A percentile compares a stretch with the other conserved stretches of the same genome.
Conservation (phyloP, 768 basidiomycete species). For the Lentinus tigrinus region DNA sequence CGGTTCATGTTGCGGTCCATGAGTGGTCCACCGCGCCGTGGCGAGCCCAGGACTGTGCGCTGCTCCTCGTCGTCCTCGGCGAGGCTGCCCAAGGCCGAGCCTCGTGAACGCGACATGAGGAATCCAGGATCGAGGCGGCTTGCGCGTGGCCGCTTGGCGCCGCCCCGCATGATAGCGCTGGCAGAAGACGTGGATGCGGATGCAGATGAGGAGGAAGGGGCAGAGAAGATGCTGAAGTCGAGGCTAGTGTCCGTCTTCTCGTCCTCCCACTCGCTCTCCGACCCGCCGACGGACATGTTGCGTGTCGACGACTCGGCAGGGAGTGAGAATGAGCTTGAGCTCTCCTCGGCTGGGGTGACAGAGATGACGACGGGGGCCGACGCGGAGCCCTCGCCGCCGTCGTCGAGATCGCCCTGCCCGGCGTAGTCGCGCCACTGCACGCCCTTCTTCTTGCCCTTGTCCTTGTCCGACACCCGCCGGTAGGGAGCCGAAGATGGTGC, state of each 20-base stretch:
- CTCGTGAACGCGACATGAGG: conserved; percentile 50
- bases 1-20: conserved; percentile 70
- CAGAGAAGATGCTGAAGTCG: conserved; percentile 49
- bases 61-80: conserved; percentile 69
- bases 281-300: conserved; percentile 37
- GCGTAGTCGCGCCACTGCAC: conserved; percentile 89
- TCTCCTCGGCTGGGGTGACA: conserved; percentile 16
- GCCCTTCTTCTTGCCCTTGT: conserved; percentile 64
- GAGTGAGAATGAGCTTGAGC: conserved; percentile 30
- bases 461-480: conserved; percentile 62
- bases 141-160: conserved; percentile 50
- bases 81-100: conserved; percentile 57
- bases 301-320: conserved; percentile 13
- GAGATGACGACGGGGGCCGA: conserved; percentile 16
- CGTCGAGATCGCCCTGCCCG: conserved; percentile 79
- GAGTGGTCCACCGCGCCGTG: conserved; percentile 40
- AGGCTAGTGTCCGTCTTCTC: conserved; percentile 82
- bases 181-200: conserved; percentile 12
- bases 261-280: conserved; percentile 90
- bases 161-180: conserved; percentile 7
- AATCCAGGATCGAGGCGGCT: conserved; percentile 72
- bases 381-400: conserved; percentile 40
- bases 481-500: conserved; percentile 49
- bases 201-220: conserved; percentile 14
- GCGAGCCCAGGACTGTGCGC: conserved; percentile 24